Evolutionary conservation across 2,329 filamentous ascomycete genomes (phyloP).

Genomic region (Hypoxylon sp.): DNA sequence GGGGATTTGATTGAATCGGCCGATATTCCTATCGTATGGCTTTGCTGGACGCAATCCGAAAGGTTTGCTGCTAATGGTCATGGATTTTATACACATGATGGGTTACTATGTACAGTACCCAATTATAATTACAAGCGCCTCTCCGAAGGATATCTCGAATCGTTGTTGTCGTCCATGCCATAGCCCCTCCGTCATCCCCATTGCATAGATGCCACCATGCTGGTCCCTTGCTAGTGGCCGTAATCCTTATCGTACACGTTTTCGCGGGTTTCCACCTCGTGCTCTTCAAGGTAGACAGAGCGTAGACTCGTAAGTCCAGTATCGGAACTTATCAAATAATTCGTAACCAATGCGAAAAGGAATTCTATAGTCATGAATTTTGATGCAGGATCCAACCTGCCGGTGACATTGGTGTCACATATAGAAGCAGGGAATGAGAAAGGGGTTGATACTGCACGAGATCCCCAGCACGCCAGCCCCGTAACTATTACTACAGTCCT

Average conservation of each 20-base stretch:
- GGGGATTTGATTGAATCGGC: not conserved
- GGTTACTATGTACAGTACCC: constrained; percentile 43
- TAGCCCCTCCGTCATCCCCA: constrained; percentile 19
- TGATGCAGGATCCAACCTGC: constrained; percentile 30
- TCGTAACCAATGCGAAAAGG: constrained; percentile 30
- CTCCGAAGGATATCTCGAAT: constrained; percentile 26
- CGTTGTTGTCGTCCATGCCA: constrained; percentile 29
- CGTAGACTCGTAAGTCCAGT: constrained; percentile 27
- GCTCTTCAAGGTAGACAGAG: constrained; percentile 19
- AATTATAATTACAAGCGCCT: constrained; percentile 36
- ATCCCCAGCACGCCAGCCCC: constrained; percentile 23
- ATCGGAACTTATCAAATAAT: constrained; percentile 26
- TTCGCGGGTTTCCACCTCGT: constrained; percentile 30
- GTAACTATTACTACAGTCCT: constrained; percentile 19
- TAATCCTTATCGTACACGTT: constrained; percentile 38
- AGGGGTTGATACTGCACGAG: constrained; percentile 22
- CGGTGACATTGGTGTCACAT: constrained; percentile 17
- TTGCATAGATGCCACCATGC: constrained; percentile 29
- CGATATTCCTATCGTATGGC: not conserved
- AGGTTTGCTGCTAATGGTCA: constrained; percentile 6
- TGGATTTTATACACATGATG: constrained; percentile 40
- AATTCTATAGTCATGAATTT: constrained; percentile 42
- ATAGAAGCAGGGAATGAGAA: constrained; percentile 23
- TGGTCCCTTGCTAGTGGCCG: constrained; percentile 33
- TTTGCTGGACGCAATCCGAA: not conserved